Evolutionary conservation across 1,139 yeast genomes (phyloP).

Genomic region (Yamadazyma buinensis): DNA sequence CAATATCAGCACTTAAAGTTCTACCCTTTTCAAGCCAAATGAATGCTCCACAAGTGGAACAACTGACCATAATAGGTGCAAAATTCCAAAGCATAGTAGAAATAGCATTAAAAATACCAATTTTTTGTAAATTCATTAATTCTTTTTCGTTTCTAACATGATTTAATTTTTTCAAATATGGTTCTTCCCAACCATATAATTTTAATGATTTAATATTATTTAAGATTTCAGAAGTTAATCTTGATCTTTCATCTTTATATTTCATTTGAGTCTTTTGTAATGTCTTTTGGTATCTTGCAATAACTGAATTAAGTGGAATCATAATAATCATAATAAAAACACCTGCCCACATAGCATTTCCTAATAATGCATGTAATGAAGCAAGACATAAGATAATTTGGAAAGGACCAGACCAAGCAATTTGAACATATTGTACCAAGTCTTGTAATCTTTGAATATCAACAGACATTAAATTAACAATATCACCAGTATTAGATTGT

Average conservation of each 20-base stretch:
- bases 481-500: conserved; percentile 87
- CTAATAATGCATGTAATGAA: conserved; percentile 72
- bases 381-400: conserved; percentile 78
- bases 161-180: conserved; percentile 69
- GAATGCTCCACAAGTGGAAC: conserved; percentile 86
- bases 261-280: conserved; percentile 62
- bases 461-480: conserved; percentile 94
- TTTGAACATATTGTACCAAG: conserved; percentile 78
- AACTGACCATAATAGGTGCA: conserved; percentile 88
- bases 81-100: conserved; percentile 78
- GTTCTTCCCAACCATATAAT: conserved; percentile 92
- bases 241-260: conserved; percentile 43
- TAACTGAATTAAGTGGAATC: conserved; percentile 77
- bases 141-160: conserved; percentile 89
- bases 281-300: conserved; percentile 70
- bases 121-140: conserved; percentile 67
- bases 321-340: conserved; percentile 76
- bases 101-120: conserved; percentile 75
- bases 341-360: conserved; percentile 97
- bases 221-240: conserved; percentile 78
- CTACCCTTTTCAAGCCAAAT: conserved; percentile 55
- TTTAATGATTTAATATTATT: conserved; percentile 90
- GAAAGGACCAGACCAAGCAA: conserved; percentile 96
- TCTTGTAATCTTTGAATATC: conserved; percentile 95
- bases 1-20: conserved; percentile 85